These are phyloP conservation scores for Tylopilus felleus DNA, from an alignment of 768 basidiomycete species.

Conservation along the genomic window DNA sequence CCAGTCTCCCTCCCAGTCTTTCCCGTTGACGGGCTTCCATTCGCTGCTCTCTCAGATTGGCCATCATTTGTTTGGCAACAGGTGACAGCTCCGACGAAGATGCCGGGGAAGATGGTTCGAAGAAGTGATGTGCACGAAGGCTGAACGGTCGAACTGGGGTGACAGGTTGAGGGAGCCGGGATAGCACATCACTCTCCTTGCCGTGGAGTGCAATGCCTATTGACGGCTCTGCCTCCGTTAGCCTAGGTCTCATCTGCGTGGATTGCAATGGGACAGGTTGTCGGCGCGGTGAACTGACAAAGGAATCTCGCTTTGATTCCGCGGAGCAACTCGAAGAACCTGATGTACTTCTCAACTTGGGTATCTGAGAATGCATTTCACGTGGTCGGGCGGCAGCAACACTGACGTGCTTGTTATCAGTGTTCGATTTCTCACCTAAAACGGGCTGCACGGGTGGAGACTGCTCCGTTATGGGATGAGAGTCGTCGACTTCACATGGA, in stretches of 20 bases:
- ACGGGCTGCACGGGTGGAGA: neutral
- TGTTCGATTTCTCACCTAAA: constrained; percentile 18
- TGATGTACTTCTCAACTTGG: constrained; percentile 27
- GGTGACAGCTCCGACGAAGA: constrained; percentile 75
- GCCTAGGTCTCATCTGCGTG: neutral
- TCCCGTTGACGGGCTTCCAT: constrained; percentile 33
- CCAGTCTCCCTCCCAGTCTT: constrained; percentile 28
- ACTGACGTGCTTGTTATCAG: neutral
- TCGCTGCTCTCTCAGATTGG: constrained; percentile 47
- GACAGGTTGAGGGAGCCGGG: constrained; percentile 35
- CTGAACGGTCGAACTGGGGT: constrained; percentile 46
- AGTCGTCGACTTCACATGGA: constrained; percentile 1
- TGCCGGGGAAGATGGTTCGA: constrained; percentile 53
- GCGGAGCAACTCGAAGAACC: constrained; percentile 25
- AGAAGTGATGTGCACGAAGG: constrained; percentile 30
- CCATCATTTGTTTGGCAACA: constrained; percentile 64
- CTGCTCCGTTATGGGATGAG: neutral
- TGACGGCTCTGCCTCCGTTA: neutral
- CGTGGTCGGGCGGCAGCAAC: constrained; percentile 2
- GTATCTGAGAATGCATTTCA: constrained; percentile 27
- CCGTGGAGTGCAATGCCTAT: neutral
- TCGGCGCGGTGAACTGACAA: neutral
- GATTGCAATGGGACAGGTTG: constrained; percentile 10
- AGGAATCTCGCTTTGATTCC: constrained; percentile 11
- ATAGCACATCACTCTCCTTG: constrained; percentile 24